Conservation (phyloP, 371 early-diverging fungal species). For the Massospora cicadina region DNA sequence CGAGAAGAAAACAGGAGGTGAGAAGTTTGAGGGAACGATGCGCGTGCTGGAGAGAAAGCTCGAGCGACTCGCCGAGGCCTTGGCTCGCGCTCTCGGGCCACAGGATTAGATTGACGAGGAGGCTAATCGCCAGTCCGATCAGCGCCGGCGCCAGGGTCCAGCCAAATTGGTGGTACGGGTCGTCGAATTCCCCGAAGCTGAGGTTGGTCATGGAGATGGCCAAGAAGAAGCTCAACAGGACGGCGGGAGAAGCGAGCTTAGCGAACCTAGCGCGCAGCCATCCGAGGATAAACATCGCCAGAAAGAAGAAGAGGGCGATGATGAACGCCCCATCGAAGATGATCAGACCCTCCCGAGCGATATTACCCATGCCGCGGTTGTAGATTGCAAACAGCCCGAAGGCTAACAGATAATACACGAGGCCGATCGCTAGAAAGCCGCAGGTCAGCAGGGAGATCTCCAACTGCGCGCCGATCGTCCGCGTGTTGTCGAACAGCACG, state of each 20-base stretch:
- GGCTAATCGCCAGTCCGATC: neutral
- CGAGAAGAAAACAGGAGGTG: constrained; percentile 3
- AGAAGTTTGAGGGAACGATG: neutral
- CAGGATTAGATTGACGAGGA: neutral
- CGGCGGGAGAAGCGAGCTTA: neutral
- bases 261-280: constrained; percentile 1
- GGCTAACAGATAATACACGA: neutral
- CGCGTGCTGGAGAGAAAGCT: neutral
- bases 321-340: constrained; percentile 10
- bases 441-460: neutral
- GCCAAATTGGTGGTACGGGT: neutral
- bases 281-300: neutral
- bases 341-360: neutral
- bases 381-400: constrained; percentile 4
- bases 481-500: neutral
- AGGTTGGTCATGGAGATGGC: neutral
- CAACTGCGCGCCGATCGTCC: constrained; percentile 7
- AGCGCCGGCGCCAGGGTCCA: neutral
- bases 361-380: neutral
- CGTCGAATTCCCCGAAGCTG: neutral
- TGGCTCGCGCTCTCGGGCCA: constrained; percentile 9
- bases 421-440: neutral
- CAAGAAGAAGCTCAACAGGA: neutral
- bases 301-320: neutral
- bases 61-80: constrained; percentile 1